phyloP scores from a whole-genome alignment of 768 basidiomycete genomes.

The Amanita polypyramis region DNA sequence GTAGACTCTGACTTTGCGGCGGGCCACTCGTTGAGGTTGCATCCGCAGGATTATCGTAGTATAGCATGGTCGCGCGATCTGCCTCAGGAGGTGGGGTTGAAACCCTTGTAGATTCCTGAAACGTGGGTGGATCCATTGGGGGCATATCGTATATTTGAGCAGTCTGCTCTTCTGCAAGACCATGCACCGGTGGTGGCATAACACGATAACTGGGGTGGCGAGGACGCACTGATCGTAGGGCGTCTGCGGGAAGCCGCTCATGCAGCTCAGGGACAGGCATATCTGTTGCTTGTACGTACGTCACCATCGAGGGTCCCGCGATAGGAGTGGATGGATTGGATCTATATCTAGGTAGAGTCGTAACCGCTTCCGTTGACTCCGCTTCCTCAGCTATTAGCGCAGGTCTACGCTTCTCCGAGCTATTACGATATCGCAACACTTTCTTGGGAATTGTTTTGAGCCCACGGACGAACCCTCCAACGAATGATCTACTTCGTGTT shows the following conservation, averaged over 20 bases:
- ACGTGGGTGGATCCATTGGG: slow-evolving; percentile 10
- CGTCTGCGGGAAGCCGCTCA: slow-evolving; percentile 12
- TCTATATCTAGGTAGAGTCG: slow-evolving; percentile 23
- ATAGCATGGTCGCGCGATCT: slow-evolving; percentile 8
- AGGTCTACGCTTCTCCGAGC: slow-evolving; percentile 13
- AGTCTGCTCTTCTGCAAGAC: slow-evolving; percentile 16
- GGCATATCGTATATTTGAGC: slow-evolving; percentile 15
- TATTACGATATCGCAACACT: slow-evolving; percentile 20
- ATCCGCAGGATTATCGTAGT: slow-evolving; percentile 6
- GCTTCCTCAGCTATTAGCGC: slow-evolving; percentile 19
- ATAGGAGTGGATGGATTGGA: slow-evolving; percentile 28
- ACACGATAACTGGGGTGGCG: slow-evolving; percentile 21
- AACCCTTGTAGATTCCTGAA: slow-evolving; percentile 11
- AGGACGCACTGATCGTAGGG: slow-evolving; percentile 8
- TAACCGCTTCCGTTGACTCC: slow-evolving; percentile 20
- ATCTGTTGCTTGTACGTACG: slow-evolving; percentile 22
- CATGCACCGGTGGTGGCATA: slow-evolving; percentile 20
- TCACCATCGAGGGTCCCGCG: slow-evolving; percentile 21
- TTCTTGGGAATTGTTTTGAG: slow-evolving; percentile 23
- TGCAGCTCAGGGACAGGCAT: slow-evolving; percentile 21
- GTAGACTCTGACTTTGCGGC: slow-evolving; percentile 6
- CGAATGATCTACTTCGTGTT: slow-evolving; percentile 19
- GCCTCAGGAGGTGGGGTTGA: slow-evolving; percentile 5
- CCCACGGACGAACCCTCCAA: slow-evolving; percentile 26
- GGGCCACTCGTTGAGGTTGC: slow-evolving; percentile 3